A percentile compares a stretch with the other conserved stretches of the same genome.
Conservation (phyloP, 2,329 filamentous ascomycete genomes). For the Beauveria asiatica region DNA sequence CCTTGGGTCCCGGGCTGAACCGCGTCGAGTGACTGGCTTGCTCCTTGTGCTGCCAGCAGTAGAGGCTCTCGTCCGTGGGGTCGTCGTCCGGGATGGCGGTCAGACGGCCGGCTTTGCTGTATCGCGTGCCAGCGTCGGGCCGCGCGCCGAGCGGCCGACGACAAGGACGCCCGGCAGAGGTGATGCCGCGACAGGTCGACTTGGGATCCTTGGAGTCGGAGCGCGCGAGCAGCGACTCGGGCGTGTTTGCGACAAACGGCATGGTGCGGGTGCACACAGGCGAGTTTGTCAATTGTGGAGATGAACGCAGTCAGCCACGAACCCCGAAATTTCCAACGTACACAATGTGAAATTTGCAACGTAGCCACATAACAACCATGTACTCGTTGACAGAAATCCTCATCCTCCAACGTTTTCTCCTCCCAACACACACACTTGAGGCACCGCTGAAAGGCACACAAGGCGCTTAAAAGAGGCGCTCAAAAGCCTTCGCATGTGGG, state of each 20-base stretch:
- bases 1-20: conserved; percentile 36
- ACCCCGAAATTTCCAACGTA: too few relatives aligned
- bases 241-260: conserved; percentile 49
- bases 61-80: conserved; percentile 53
- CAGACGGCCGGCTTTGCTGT: not conserved
- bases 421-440: too few relatives aligned
- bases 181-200: conserved; percentile 83
- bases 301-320: not conserved
- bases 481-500: too few relatives aligned
- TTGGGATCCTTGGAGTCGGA: conserved; percentile 78
- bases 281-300: not conserved
- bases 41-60: conserved; percentile 93
- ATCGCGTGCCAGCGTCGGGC: conserved; percentile 17
- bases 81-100: conserved; percentile 26
- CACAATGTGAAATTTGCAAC: too few relatives aligned
- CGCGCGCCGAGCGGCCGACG: conserved; percentile 51
- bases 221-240: conserved; percentile 69
- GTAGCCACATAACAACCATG: too few relatives aligned
- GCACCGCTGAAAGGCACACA: too few relatives aligned
- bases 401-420: too few relatives aligned
- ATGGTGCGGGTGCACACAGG: conserved; percentile 17
- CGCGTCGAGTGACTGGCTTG: conserved; percentile 53
- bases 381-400: too few relatives aligned
- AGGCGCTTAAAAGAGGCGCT: too few relatives aligned
- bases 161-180: conserved; percentile 73